Evolutionary conservation across 2,329 filamentous ascomycete genomes (phyloP), one percentile per base, ranked within the genome.

Genomic region (Aspergillus bombycis): DNA sequence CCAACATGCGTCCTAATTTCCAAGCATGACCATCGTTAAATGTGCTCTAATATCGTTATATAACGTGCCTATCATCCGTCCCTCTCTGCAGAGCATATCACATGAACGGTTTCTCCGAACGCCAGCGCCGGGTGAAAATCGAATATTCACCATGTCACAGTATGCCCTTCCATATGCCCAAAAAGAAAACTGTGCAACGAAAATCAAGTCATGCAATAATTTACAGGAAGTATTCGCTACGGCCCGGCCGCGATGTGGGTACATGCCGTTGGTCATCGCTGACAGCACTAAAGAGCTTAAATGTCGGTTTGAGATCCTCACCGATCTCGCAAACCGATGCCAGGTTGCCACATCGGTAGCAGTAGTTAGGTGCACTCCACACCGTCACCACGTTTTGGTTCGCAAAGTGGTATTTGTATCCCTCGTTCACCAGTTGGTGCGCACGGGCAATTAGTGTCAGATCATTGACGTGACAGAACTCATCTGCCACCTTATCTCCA

Each of bases 341-440:
- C 65, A 91, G 92, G 80, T 99, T 99, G 75, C 95, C 95, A 75
- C 94, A 99, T 79, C 94, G 88, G 85, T 99, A 98, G 84, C 94
- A 98, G 85, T 98, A 98, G 79, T 94, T 94, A 65, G 91, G 91
- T 46, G 91, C 91, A 89, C 75, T 87, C 85, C 89, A 91, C 28
- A 91, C 89, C 1, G 89, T 91, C 21, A 97, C 94, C 48, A 97
- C 94, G 14, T 96, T 96, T 80, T 95, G 94, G 77, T 97, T 92
- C 60, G 91, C 86, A 80, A 98, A 98, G 77, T 98, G 94, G 77
- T 96, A 98, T 87, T 92, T 92, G 82, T 91, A 92, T 62, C 89
- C 89, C 78, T 92, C 89, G 70, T 92, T 91, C 67, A 92, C 90
- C 26, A 92, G 82, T 74, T 92, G 89, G 79, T 92, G 89, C 14